Evolutionary conservation across 2,329 filamentous ascomycete genomes (phyloP), one percentile per base, ranked within the genome.

Genomic region (Colletotrichum liaoningense): DNA sequence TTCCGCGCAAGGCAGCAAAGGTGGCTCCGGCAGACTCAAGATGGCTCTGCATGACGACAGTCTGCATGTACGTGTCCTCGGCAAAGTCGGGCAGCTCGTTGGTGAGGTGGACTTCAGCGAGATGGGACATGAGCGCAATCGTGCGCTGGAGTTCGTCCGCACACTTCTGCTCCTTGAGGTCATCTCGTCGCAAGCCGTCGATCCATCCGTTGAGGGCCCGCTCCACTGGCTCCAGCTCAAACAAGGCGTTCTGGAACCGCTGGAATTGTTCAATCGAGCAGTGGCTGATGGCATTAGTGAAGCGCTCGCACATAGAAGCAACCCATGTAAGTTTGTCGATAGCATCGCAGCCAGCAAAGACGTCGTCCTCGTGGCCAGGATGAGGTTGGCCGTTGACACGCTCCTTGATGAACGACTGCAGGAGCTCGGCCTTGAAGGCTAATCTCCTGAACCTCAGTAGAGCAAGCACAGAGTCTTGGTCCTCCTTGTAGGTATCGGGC

Each of bases 191-290:
- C 67, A 98, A 81, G 6, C 91, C 91, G 76, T 98, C 95, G 69
- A 98, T 94, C 91, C 95, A 98, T 68, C 89, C 90, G 79, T 98
- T 98, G 63, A 98, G 84, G 0, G 94, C 94, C 70, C 95, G 90
- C 84, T 99, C 97, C 12, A 98, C 94, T 0, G 95, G 95, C 80
- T 98, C 94, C 63, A 98, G 87, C 81, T 98, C 97, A 77, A 95
- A 94, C 71, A 97, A 83, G 2, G 95, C 94, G 55, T 93, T 92
- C 78, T 95, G 93, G 77, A 95, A 97, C 75, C 87, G 91, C 58
- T 89, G 88, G 81, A 98, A 98, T 72, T 94, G 90, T 60, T 94
- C 91, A 1, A 93, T 86, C 2, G 93, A 92, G 82, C 95, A 97
- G 77, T 91, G 91, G 77, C 89, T 92, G 78, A 98, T 95, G 73